These are phyloP conservation scores for Neurospora sp. DNA, from an alignment of 495 filamentous ascomycete genomes.

Conservation along the genomic window DNA sequence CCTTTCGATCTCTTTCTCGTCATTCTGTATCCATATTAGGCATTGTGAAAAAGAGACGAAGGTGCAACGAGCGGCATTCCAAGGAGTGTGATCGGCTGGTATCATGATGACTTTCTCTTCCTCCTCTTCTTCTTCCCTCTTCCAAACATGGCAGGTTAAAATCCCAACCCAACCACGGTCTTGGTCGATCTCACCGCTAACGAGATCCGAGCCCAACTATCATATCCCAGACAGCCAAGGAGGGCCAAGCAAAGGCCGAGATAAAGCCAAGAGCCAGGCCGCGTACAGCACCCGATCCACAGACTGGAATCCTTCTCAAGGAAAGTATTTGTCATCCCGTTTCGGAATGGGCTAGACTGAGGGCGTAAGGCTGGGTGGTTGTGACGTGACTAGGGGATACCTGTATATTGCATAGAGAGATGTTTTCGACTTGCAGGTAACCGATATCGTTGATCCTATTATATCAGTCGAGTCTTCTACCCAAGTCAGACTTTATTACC, in stretches of 20 bases:
- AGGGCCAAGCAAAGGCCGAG: neutral
- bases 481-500: neutral
- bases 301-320: neutral
- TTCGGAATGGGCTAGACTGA: neutral
- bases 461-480: neutral
- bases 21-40: neutral
- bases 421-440: neutral
- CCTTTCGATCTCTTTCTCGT: neutral
- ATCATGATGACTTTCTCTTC: neutral
- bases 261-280: neutral
- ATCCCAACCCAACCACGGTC: neutral
- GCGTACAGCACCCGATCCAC: neutral
- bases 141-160: neutral
- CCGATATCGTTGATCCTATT: neutral
- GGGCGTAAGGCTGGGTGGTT: neutral
- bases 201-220: neutral
- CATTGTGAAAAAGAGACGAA: neutral
- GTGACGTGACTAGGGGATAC: neutral
- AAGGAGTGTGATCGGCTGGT: neutral
- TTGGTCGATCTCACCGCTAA: neutral
- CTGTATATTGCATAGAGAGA: neutral
- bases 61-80: neutral
- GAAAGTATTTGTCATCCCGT: neutral
- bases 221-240: neutral
- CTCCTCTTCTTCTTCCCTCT: neutral